These are phyloP conservation scores for Flaveria robusta DNA, from an alignment of 129 eudicot genomes.

Conservation along the genomic window DNA sequence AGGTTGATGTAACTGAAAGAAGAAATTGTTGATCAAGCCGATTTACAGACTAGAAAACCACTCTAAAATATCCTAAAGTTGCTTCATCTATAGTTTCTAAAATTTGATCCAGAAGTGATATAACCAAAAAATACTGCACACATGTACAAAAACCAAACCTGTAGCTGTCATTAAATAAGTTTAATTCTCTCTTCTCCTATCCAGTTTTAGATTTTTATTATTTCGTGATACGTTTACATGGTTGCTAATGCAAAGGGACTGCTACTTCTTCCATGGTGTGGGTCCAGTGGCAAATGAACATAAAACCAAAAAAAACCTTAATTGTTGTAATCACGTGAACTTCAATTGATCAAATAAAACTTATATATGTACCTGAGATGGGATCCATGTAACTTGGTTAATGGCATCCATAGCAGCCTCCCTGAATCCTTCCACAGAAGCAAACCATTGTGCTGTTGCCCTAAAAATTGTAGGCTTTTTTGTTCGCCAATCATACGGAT, in stretches of 20 bases:
- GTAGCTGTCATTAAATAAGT: neutral
- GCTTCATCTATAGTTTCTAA: neutral
- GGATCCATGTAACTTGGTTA: constrained; percentile 75
- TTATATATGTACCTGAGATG: constrained; percentile 65
- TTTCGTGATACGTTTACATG: no score
- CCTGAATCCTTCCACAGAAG: constrained; percentile 96
- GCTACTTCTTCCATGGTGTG: neutral
- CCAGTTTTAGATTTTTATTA: no score
- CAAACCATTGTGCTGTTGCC: constrained; percentile 99
- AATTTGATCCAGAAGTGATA: neutral
- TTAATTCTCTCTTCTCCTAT: no score
- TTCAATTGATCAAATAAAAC: neutral
- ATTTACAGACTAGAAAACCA: neutral
- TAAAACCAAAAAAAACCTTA: neutral
- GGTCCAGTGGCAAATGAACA: constrained; percentile 1
- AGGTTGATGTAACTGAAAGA: neutral
- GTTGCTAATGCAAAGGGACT: neutral
- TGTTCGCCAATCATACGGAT: constrained; percentile 99
- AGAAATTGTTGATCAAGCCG: neutral
- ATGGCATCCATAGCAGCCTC: constrained; percentile 86
- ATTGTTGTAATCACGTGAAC: neutral
- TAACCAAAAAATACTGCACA: neutral
- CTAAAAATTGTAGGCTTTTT: constrained; percentile 97
- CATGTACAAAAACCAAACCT: neutral
- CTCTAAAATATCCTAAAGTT: neutral